phyloP scores from a whole-genome alignment of 805 yeast species.

The Yarrowia osloensis region DNA sequence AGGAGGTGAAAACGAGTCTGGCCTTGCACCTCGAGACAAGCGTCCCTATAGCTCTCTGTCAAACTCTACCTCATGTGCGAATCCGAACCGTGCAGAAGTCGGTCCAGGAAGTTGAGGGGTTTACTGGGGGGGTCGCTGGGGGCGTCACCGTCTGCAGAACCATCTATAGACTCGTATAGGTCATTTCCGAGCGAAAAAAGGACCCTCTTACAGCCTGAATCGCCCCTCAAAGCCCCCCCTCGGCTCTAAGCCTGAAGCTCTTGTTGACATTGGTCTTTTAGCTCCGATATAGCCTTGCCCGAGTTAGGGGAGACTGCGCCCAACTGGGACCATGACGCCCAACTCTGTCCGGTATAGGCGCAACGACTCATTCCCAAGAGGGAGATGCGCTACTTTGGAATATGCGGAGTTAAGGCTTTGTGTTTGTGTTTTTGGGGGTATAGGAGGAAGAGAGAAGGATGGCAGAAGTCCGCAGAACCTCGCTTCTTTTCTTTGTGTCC shows the following conservation, averaged over 20 bases:
- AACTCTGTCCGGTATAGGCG: slow-evolving; percentile 15
- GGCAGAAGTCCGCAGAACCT: too few species aligned
- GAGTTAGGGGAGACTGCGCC: slow-evolving; percentile 1
- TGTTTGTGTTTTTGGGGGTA: too few species aligned
- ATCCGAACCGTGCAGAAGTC: not conserved
- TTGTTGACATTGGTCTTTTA: slow-evolving; percentile 18
- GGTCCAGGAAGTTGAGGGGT: not conserved
- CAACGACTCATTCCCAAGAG: not conserved
- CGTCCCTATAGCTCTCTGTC: too few species aligned
- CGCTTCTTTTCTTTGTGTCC: too few species aligned
- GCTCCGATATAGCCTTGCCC: slow-evolving; percentile 22
- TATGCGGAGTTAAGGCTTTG: slow-evolving; percentile 1
- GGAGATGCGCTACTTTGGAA: slow-evolving; percentile 1
- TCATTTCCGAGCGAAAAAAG: too few species aligned
- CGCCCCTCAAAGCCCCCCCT: too few species aligned
- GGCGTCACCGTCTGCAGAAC: too few species aligned
- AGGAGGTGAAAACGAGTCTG: not conserved
- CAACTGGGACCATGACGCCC: slow-evolving; percentile 9
- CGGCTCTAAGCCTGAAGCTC: not conserved
- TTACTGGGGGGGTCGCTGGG: too few species aligned
- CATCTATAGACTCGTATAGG: too few species aligned
- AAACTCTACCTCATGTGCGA: slow-evolving; percentile 12
- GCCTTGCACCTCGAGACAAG: too few species aligned
- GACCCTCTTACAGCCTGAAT: too few species aligned
- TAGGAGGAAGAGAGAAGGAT: too few species aligned